These are phyloP conservation scores for Phytophthora podocarpi DNA, from an alignment of 352 stramenopile genomes.

Conservation along the genomic window DNA sequence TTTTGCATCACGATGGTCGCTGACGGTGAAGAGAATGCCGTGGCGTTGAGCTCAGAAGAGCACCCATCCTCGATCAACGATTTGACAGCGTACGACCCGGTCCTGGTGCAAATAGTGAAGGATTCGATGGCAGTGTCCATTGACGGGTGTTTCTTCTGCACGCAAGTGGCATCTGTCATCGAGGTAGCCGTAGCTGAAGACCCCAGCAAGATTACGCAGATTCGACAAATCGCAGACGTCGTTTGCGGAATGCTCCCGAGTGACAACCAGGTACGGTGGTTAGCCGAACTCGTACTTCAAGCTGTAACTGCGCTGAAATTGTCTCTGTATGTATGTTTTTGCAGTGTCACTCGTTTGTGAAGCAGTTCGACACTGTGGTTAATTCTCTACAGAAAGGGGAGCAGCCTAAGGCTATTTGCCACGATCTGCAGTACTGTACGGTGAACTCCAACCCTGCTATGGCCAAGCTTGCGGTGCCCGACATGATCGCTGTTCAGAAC, in stretches of 20 bases:
- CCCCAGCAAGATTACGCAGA: slow-evolving; percentile 53
- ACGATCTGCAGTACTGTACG: slow-evolving; percentile 70
- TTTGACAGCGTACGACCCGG: slow-evolving; percentile 30
- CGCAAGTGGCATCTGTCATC: slow-evolving; percentile 59
- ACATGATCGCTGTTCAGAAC: slow-evolving; percentile 13
- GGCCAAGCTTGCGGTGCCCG: slow-evolving; percentile 17
- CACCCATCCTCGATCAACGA: neutral
- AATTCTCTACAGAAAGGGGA: slow-evolving; percentile 72
- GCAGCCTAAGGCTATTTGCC: slow-evolving; percentile 59
- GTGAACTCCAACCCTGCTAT: slow-evolving; percentile 20
- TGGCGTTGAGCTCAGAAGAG: slow-evolving; percentile 8
- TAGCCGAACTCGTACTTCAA: neutral
- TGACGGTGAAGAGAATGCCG: slow-evolving; percentile 16
- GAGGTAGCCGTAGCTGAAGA: slow-evolving; percentile 63
- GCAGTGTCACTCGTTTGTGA: slow-evolving; percentile 68
- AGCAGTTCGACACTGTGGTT: slow-evolving; percentile 63
- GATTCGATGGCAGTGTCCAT: slow-evolving; percentile 40
- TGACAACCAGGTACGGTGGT: slow-evolving; percentile 57
- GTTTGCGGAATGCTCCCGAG: slow-evolving; percentile 63
- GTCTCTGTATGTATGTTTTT: slow-evolving; percentile 16
- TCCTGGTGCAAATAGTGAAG: slow-evolving; percentile 40
- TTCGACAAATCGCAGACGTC: slow-evolving; percentile 65
- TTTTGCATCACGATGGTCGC: slow-evolving; percentile 42
- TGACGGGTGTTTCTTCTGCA: slow-evolving; percentile 74
- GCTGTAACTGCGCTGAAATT: slow-evolving; percentile 7